Base-by-base conservation (phyloP, 768 basidiomycete genomes). In the Mycena kentingensis region DNA sequence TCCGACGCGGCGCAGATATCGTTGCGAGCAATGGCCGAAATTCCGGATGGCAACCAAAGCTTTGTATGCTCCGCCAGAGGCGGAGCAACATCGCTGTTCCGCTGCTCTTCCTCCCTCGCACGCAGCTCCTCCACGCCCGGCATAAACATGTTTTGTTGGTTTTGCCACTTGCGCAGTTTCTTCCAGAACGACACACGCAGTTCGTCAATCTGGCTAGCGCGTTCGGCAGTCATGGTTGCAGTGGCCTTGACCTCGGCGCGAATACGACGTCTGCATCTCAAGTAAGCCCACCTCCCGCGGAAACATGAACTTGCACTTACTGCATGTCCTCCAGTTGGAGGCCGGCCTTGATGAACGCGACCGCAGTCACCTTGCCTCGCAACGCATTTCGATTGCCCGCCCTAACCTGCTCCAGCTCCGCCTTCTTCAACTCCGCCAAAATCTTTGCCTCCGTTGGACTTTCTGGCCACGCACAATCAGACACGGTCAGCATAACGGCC, bases 21-120 rank as follows among this genome's bases (percentile, higher is more conserved):
- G 5, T 18, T 2, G 5, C 51, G 44, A 3, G 21, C 4, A 3
- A 10, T 11, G 3, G 15, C 3, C 12, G 51, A 29, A 46, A 52
- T 5, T 2, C 36, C 28, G 1, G 51, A 52, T 2, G 45, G 51
- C 2, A 52, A 22, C 46, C 44, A 52, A 2, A 52, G 43, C 29
- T 7, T 19, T 4, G 35, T 32, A 46, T n/a, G 29, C 28, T 46
- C 57, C 27, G 56, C 51, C 18, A 1, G 12, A 16, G 24, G 12
- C 4, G 49, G 41, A 1, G 13, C 11, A 5, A 13, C 3, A n/a
- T 25, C 18, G 26, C 6, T 5, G 37, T 25, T 26, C n/a, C 43
- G 13, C n/a, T 26, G 8, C 21, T 38, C 11, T 22, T 51, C 50
- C n/a, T 51, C 39, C 8, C 22, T 22, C 49, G 25, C 26, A 24